Percentiles rank a stretch among this genome's conserved stretches.
phyloP scores from a whole-genome alignment of 805 yeast genomes.

The Komagataella mondaviorum region DNA sequence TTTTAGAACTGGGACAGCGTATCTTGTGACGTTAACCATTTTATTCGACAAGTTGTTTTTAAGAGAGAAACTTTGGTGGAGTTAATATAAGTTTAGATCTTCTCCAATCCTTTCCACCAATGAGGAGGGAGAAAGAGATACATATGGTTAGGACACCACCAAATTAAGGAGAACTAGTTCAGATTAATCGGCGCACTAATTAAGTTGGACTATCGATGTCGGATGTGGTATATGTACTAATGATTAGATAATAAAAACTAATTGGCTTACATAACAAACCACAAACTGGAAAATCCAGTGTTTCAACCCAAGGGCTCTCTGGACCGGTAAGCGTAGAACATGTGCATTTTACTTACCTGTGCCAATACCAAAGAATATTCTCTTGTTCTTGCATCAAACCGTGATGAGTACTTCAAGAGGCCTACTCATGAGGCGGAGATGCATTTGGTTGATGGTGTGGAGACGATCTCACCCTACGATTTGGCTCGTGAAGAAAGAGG shows the following conservation, averaged over 20 bases:
- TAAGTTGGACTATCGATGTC: neutral
- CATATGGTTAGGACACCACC: neutral
- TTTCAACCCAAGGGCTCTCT: neutral
- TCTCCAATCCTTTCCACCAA: neutral
- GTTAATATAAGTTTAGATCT: neutral
- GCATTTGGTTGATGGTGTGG: conserved; percentile 13
- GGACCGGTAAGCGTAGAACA: conserved; percentile 12
- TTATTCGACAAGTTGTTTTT: neutral
- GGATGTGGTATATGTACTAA: no score
- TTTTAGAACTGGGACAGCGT: conserved; percentile 29
- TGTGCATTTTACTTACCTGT: conserved; percentile 74
- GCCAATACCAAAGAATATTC: conserved; percentile 63
- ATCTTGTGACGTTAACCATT: neutral
- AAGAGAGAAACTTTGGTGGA: neutral
- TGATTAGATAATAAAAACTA: no score
- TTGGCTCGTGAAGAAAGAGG: conserved; percentile 65
- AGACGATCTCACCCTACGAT: conserved; percentile 59
- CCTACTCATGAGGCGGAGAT: conserved; percentile 49
- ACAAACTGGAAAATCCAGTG: neutral
- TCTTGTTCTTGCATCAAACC: conserved; percentile 61
- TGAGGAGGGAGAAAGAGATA: neutral
- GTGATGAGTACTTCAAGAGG: conserved; percentile 76
- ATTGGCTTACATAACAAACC: neutral
- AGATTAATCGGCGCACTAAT: neutral
- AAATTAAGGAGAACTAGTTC: neutral